Evolutionary conservation across 2,329 filamentous ascomycete species (phyloP), one percentile per base, ranked within the genome.

Genomic region (Colletotrichum sp.): DNA sequence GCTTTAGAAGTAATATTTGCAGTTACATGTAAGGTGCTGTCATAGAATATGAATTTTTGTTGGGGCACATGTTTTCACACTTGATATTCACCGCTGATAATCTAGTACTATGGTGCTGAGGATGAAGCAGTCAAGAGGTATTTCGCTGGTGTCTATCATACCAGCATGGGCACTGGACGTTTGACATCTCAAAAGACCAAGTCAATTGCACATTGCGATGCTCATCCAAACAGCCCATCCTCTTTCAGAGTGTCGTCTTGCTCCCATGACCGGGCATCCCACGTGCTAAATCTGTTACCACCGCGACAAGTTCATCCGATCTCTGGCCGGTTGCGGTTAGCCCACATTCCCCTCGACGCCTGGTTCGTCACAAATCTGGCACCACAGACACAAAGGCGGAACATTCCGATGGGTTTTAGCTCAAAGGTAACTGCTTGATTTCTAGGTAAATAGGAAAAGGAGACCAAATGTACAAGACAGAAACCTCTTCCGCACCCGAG

Each of bases 401-500:
- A 55, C 1, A 26, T 21, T 21, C 14, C 6, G 36, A 28, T 24
- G 43, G 6, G 18, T 14, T 52, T 75, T 68, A 36, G 48, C 36
- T 65, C 74, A 77, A 77, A 68, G 72, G 77, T 75, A 77, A 74
- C 77, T 77, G 77, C 77, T 76, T 77, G 77, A 76, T 76, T 78
- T 78, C 75, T 78, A 77, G 75, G 75, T 70, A 76, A 73, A 26
- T 65, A 75, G 52, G 84, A 77, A 75, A 79, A 78, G 65, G 64
- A 75, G 79, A 78, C 77, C 79, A 80, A 75, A 80, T 81, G 78
- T 79, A 80, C 82, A 82, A 80, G 79, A 79, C 77, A 78, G 75
- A 78, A 79, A 78, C 76, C 74, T 78, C 78, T 79, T 79, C 77
- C 79, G 74, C 79, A 79, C 78, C 78, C 68, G 79, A 82, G 83